phyloP scores from a whole-genome alignment of 2,329 filamentous ascomycete genomes.

The Penicillium sp. region DNA sequence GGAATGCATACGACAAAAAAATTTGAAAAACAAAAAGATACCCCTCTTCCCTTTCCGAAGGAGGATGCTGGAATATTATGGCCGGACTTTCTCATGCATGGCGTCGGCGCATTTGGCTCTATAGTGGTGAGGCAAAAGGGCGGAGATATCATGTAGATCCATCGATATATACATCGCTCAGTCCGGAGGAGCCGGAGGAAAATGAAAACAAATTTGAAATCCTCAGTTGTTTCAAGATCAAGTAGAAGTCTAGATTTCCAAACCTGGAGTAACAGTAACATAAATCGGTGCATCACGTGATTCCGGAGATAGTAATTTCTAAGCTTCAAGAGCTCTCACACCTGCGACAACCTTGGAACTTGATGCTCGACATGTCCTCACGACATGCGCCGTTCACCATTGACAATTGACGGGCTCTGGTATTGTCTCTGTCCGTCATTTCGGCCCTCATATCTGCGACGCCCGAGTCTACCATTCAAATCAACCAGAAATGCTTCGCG shows the following conservation, averaged over 20 bases:
- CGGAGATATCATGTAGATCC: not conserved
- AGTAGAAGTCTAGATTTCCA: not conserved
- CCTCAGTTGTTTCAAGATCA: not conserved
- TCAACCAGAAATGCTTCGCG: constrained; percentile 13
- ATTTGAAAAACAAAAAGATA: constrained; percentile 27
- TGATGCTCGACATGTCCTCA: constrained; percentile 7
- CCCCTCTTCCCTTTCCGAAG: constrained; percentile 22
- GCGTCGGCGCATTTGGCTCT: constrained; percentile 31
- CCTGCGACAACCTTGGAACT: not conserved
- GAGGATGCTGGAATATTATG: constrained; percentile 22
- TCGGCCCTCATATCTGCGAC: constrained; percentile 18
- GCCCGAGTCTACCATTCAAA: constrained; percentile 14
- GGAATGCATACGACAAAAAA: not conserved
- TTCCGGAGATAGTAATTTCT: not conserved
- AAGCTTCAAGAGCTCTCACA: not conserved
- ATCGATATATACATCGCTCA: not conserved
- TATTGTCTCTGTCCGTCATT: constrained; percentile 40
- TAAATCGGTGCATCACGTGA: not conserved
- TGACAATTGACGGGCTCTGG: constrained; percentile 38
- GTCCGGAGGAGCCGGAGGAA: constrained; percentile 25
- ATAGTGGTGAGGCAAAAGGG: constrained; percentile 2
- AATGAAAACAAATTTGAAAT: not conserved
- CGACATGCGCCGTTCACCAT: constrained; percentile 15
- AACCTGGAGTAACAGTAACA: not conserved
- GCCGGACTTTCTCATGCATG: constrained; percentile 34